A percentile compares a stretch with the other conserved stretches of the same genome.
These are phyloP conservation scores for Aspergillus cristatus DNA, from an alignment of 495 filamentous ascomycete species.

Conservation along the genomic window DNA sequence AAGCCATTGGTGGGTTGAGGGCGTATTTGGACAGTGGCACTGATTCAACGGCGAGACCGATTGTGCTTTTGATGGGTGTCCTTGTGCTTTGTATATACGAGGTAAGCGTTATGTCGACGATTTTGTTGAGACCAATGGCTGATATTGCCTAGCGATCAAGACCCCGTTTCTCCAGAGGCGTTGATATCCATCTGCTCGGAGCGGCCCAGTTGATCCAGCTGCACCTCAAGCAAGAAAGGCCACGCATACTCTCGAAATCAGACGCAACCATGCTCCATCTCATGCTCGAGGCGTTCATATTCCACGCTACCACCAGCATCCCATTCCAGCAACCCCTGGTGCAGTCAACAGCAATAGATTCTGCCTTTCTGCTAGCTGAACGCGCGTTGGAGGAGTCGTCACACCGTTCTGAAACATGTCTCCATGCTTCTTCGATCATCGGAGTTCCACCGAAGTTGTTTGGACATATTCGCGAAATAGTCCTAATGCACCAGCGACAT, in stretches of 20 bases:
- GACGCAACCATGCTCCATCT: slow-evolving; percentile 9
- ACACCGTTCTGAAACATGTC: not conserved
- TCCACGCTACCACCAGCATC: slow-evolving; percentile 17
- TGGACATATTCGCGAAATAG: slow-evolving; percentile 7
- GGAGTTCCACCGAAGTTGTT: slow-evolving; percentile 13
- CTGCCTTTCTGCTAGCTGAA: slow-evolving; percentile 10
- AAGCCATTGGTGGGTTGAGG: slow-evolving; percentile 8
- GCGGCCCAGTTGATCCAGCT: slow-evolving; percentile 13
- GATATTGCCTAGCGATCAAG: slow-evolving; percentile 10
- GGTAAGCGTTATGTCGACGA: slow-evolving; percentile 1
- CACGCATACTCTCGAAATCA: not conserved
- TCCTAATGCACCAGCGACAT: slow-evolving; percentile 6
- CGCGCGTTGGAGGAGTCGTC: slow-evolving; percentile 6
- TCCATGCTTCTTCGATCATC: slow-evolving; percentile 9
- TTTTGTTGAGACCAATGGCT: not conserved
- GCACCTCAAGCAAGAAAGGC: not conserved
- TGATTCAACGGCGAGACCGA: not conserved
- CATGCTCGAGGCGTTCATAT: slow-evolving; percentile 16
- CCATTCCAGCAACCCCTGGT: slow-evolving; percentile 9
- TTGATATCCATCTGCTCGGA: slow-evolving; percentile 12
- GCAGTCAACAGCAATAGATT: slow-evolving; percentile 4
- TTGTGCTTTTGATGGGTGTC: slow-evolving; percentile 7
- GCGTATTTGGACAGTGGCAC: not conserved
- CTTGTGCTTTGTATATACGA: slow-evolving; percentile 19
- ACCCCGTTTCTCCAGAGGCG: slow-evolving; percentile 6